Conservation (phyloP, 176 grass and related monocot species). For the Pontederia paniculata region DNA sequence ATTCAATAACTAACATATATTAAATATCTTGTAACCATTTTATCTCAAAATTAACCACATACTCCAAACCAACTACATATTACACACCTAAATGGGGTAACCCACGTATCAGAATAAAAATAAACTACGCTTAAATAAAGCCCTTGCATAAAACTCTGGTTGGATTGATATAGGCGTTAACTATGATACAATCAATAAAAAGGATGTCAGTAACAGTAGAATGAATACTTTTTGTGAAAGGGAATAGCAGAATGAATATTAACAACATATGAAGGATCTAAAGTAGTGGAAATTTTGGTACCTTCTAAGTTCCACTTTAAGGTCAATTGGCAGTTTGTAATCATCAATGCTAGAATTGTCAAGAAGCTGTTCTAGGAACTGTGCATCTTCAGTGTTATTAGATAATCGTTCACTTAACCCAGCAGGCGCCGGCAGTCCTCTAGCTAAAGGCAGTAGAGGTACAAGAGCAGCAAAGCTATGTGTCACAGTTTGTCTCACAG, state of each 20-base stretch:
- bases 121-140: too few species aligned
- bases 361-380: slow-evolving; percentile 93
- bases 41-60: too few species aligned
- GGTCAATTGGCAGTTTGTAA: slow-evolving; percentile 78
- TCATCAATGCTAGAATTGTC: slow-evolving; percentile 97
- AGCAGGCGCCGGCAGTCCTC: slow-evolving; percentile 49
- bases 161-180: too few species aligned
- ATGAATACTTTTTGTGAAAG: too few species aligned
- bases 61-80: too few species aligned
- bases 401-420: slow-evolving; percentile 64
- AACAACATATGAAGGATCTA: slow-evolving; percentile 5
- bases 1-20: too few species aligned
- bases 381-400: slow-evolving; percentile 74
- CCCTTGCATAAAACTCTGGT: too few species aligned
- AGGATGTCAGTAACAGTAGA: too few species aligned
- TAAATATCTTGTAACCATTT: too few species aligned
- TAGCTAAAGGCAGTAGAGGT: slow-evolving; percentile 85
- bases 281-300: slow-evolving; percentile 18
- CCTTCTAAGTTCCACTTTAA: slow-evolving; percentile 85
- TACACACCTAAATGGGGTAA: too few species aligned
- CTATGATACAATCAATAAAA: too few species aligned
- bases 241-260: neutral
- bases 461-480: slow-evolving; percentile 97
- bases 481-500: slow-evolving; percentile 90
- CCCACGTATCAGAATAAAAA: too few species aligned